phyloP scores from a whole-genome alignment of 257 asterid genomes.

The Plantago elongata region DNA sequence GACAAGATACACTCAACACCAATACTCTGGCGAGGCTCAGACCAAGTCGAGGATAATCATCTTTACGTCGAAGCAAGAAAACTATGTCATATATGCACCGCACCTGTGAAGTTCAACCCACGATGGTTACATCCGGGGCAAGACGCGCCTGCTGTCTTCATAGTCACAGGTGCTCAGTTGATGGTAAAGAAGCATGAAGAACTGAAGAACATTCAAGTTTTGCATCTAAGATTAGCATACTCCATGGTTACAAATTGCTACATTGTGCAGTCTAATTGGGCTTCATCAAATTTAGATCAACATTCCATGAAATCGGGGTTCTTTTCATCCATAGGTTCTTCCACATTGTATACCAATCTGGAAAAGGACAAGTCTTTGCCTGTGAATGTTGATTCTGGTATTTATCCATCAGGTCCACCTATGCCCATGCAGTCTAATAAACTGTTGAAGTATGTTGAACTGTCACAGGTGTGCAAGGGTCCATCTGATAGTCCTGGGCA shows the following conservation, averaged over 20 bases:
- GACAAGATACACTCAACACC: constrained; percentile 22
- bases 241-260: constrained; percentile 37
- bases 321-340: constrained; percentile 55
- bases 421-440: constrained; percentile 40
- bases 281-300: constrained; percentile 26
- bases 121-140: constrained; percentile 32
- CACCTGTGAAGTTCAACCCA: constrained; percentile 61
- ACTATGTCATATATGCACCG: constrained; percentile 71
- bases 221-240: constrained; percentile 60
- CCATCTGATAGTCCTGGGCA: constrained; percentile 87
- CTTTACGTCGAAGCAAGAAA: constrained; percentile 67
- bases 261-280: constrained; percentile 64
- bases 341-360: constrained; percentile 23
- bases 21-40: constrained; percentile 51
- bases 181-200: constrained; percentile 39
- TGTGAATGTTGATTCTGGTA: constrained; percentile 60
- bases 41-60: constrained; percentile 37
- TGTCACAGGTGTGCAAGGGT: constrained; percentile 59
- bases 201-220: constrained; percentile 23
- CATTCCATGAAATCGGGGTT: constrained; percentile 42
- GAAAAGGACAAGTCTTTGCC: constrained; percentile 41
- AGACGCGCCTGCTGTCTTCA: constrained; percentile 32
- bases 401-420: constrained; percentile 79
- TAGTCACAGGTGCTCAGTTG: constrained; percentile 87
- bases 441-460: constrained; percentile 65